phyloP scores from a whole-genome alignment of 768 basidiomycete genomes.

The Boletus sp. region DNA sequence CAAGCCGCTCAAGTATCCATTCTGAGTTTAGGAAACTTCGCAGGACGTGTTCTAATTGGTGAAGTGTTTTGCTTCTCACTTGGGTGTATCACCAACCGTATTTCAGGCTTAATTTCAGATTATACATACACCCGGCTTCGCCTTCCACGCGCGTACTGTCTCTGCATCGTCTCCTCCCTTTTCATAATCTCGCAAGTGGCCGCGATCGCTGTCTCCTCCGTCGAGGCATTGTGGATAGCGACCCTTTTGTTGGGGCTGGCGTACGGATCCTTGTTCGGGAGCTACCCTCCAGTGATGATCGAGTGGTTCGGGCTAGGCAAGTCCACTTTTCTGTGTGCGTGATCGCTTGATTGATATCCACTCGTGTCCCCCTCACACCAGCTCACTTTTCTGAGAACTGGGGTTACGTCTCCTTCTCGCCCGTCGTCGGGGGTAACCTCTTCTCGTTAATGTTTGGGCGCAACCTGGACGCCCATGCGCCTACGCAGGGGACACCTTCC shows the following conservation, averaged over 20 bases:
- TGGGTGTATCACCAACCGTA: not conserved
- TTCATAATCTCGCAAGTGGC: slow-evolving; percentile 73
- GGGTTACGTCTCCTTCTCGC: slow-evolving; percentile 73
- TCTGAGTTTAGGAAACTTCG: slow-evolving; percentile 77
- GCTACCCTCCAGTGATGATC: slow-evolving; percentile 70
- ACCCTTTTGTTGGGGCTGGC: slow-evolving; percentile 39
- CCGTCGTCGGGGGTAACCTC: slow-evolving; percentile 75
- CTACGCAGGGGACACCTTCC: slow-evolving; percentile 5
- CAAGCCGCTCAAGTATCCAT: slow-evolving; percentile 84
- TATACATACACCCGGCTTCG: slow-evolving; percentile 51
- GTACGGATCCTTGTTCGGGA: slow-evolving; percentile 71
- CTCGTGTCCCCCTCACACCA: slow-evolving; percentile 18
- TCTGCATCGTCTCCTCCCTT: slow-evolving; percentile 60
- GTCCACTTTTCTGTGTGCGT: slow-evolving; percentile 26
- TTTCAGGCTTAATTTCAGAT: slow-evolving; percentile 66
- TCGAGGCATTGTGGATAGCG: slow-evolving; percentile 60
- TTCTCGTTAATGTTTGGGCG: slow-evolving; percentile 82
- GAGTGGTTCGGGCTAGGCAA: slow-evolving; percentile 88
- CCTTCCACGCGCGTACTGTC: slow-evolving; percentile 64
- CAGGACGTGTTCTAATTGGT: slow-evolving; percentile 78
- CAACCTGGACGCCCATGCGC: slow-evolving; percentile 71
- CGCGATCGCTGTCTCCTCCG: slow-evolving; percentile 51
- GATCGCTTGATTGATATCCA: not conserved
- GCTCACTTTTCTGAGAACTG: slow-evolving; percentile 83
- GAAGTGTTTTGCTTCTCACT: not conserved